These are phyloP conservation scores for Agapanthus africanus DNA, from an alignment of 106 monocot species.

Conservation along the genomic window DNA sequence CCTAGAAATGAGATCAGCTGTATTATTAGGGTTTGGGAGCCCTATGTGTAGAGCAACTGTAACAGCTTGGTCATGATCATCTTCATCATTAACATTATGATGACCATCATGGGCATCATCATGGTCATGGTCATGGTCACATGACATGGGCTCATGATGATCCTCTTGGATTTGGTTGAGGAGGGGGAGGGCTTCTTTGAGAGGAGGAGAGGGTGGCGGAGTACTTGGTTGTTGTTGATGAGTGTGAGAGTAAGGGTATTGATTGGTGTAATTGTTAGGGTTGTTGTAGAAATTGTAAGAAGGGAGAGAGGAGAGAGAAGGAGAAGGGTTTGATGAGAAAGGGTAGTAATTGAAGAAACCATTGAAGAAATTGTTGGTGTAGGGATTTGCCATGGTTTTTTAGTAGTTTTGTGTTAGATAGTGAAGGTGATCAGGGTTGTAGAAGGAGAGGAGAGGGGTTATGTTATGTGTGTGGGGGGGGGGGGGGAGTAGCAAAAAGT, in stretches of 20 bases:
- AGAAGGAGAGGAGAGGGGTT: neutral
- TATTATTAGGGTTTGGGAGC: constrained; percentile 30
- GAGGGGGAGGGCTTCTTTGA: constrained; percentile 48
- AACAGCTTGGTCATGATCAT: constrained; percentile 18
- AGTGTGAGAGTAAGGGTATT: neutral
- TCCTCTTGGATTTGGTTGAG: constrained; percentile 12
- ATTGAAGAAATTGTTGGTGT: constrained; percentile 58
- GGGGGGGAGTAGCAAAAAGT: neutral
- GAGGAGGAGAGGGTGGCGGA: constrained; percentile 40
- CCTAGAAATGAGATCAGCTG: constrained; percentile 33
- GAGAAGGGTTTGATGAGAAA: constrained; percentile 22
- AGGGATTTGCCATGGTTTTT: constrained; percentile 52
- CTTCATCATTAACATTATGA: constrained; percentile 20
- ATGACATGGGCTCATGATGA: neutral
- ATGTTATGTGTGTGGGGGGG: neutral
- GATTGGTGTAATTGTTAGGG: neutral
- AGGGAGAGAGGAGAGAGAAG: constrained; percentile 8
- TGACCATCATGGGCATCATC: constrained; percentile 11
- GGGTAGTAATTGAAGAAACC: constrained; percentile 42
- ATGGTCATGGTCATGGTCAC: neutral
- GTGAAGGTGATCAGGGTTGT: too few species aligned
- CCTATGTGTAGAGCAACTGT: constrained; percentile 55
- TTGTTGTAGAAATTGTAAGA: constrained; percentile 14
- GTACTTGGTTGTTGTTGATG: neutral
- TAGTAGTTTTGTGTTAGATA: too few species aligned